Conservation (phyloP, 768 basidiomycete species). For the Hericium alpestre region DNA sequence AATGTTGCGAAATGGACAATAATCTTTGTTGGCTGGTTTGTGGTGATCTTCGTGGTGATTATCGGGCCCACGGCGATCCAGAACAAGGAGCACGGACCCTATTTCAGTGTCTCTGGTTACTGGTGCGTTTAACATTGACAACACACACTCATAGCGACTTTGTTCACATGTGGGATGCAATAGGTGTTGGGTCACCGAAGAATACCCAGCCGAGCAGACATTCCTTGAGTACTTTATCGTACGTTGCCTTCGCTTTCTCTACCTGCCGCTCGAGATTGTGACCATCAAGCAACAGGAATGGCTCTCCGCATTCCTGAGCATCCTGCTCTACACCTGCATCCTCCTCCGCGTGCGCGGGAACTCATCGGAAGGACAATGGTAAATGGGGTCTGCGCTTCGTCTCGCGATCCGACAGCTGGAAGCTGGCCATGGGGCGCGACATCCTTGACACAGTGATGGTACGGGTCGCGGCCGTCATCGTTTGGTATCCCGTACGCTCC, state of each 20-base stretch:
- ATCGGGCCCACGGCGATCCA: conserved; percentile 30
- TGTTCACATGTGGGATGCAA: background rate
- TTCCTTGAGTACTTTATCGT: conserved; percentile 37
- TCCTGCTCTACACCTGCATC: conserved; percentile 23
- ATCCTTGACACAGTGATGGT: conserved; percentile 23
- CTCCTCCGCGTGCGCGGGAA: conserved; percentile 30
- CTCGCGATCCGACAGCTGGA: conserved; percentile 21
- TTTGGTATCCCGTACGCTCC: conserved; percentile 22
- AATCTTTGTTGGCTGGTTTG: conserved; percentile 26
- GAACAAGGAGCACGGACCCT: conserved; percentile 24
- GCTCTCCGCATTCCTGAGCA: conserved; percentile 22
- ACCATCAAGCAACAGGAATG: conserved; percentile 19
- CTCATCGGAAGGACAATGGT: conserved; percentile 14
- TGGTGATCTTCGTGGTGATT: conserved; percentile 23
- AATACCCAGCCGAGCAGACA: conserved; percentile 28
- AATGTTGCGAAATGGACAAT: conserved; percentile 16
- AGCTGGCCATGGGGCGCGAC: conserved; percentile 22
- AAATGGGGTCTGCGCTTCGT: conserved; percentile 23
- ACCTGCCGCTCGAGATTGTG: background rate
- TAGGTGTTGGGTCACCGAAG: conserved; percentile 36
- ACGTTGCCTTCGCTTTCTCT: conserved; percentile 5
- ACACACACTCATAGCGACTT: background rate
- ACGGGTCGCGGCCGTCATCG: conserved; percentile 21
- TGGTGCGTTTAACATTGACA: conserved; percentile 21
- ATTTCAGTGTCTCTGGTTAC: conserved; percentile 34